Evolutionary conservation across 1,284 basidiomycete species (phyloP).

Genomic region (Rhodotorula sp.): DNA sequence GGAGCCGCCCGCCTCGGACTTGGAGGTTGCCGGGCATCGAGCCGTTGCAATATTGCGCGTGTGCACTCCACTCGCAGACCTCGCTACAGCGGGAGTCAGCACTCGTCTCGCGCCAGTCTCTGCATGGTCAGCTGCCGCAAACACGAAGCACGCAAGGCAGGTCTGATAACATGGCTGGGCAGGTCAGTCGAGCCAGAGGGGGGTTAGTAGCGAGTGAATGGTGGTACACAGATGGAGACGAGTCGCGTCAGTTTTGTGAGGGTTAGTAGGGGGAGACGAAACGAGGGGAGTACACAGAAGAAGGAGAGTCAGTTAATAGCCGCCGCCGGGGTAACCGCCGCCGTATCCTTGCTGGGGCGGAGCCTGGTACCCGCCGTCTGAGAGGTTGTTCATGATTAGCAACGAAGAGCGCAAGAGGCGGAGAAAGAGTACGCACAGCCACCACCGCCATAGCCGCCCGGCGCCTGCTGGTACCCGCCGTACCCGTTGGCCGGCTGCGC

Average conservation of each 20-base stretch:
- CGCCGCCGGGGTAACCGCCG: constrained; percentile 9
- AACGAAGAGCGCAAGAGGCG: too few species aligned
- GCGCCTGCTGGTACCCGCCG: constrained; percentile 10
- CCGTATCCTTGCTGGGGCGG: constrained; percentile 11
- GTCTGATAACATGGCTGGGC: too few species aligned
- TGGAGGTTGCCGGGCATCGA: too few species aligned
- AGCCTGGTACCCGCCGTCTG: constrained; percentile 17
- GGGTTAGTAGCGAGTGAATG: neutral
- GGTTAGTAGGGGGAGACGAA: neutral
- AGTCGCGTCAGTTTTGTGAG: neutral
- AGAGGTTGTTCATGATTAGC: neutral
- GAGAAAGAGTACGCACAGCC: neutral
- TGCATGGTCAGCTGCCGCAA: too few species aligned
- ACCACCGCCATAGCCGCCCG: neutral
- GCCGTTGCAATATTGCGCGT: too few species aligned
- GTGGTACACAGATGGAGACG: neutral
- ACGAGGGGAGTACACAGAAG: neutral
- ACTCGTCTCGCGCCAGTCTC: too few species aligned
- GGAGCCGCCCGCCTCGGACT: too few species aligned
- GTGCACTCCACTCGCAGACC: too few species aligned
- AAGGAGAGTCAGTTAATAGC: constrained; percentile 1
- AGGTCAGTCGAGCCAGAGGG: too few species aligned
- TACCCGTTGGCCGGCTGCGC: constrained; percentile 7
- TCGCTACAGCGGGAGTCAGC: too few species aligned
- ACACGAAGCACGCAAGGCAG: too few species aligned